Base-by-base conservation (phyloP, 1,284 basidiomycete species). In the Sphaerobolus stellatus region DNA sequence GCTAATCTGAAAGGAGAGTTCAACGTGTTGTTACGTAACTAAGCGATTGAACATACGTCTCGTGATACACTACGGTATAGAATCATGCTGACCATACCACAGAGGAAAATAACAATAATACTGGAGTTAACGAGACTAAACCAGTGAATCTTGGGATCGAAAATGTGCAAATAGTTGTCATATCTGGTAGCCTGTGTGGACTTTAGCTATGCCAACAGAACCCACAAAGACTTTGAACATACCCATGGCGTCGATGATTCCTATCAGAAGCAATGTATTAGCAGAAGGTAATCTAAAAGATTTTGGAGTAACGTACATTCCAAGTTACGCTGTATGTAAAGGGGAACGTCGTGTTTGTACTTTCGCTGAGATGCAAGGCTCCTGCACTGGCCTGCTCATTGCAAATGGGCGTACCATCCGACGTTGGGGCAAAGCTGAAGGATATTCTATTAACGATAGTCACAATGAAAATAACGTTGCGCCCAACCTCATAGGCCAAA, bases 61-160 rank as follows among this genome's bases (percentile, higher is more conserved):
- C 92, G 86, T 34, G 88, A 84, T 43, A 98, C 89, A 33, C 86
- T 94, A 52, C 94, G 84, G 58, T 89, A 74, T 18, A 99, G 81
- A 57, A 98, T 86, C 84, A 95, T 91, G 44, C 85, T 88, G 34
- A 98, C 95, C 92, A 98, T 91, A 51, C 87, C 82, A 63, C 91
- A 94, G 7, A 98, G 83, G 79, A 98, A 94, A 43, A 92, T 76
- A 29, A 88, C 92, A 58, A 97, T 92, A 58, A 95, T 86, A 29
- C 97, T 75, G 5, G 94, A 95, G 73, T 98, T 98, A 68, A 98
- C 81, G 56, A 99, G 80, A 62, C 91, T 94, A 73, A 98, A 94
- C 88, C 88, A 90, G 68, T 96, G 92, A 52, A 91, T 91, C 50
- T 81, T 81, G 33, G 86, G 87, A 62, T 90, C 86, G 61, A 88